Base-by-base conservation (phyloP, 768 basidiomycete genomes). In the Boletus reticuloceps region DNA sequence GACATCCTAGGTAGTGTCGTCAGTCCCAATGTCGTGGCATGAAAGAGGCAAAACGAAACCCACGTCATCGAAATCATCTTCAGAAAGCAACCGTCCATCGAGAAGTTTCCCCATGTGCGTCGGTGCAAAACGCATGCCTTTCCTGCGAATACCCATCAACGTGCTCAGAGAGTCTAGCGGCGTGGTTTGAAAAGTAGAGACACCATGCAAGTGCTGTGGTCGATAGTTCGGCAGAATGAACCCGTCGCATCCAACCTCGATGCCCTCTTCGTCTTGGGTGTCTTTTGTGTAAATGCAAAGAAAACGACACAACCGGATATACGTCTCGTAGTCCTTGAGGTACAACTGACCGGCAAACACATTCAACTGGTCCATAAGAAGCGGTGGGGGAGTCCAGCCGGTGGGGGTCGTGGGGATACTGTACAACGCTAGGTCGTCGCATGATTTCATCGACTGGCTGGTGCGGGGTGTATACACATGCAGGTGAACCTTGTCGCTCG, bases 91-190 rank as follows among this genome's bases (percentile, higher is more conserved):
- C 22, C 63, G 62, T 27, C 63, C 69, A 39, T 68, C 56, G 27
- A 80, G 39, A 29, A 79, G 64, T 42, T 72, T 72, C 3, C 79
- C 78, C 59, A 79, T 60, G 54, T 80, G 77, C 6, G 78, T 79
- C 36, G 46, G 46, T 14, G 59, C 45, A 56, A 70, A 80, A 12
- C 60, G 53, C 63, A 71, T 61, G 6, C 77, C 77, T 50, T 76
- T 80, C 61, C 78, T 69, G 7, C 77, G 71, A 39, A 73, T 53
- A 12, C 54, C 19, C 8, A 66, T 51, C 43, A 70, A 43, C 6
- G 22, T 50, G 39, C 50, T 58, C 48, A 72, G 22, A 13, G 69
- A 65, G 11, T 53, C 40, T 1, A 79, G 19, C 5, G 76, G 79
- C 22, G 72, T 75, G n/a, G 51, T 25, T n/a, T 61, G 56, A 64